phyloP scores from a whole-genome alignment of 495 filamentous ascomycete genomes.

The Penicillium herquei region DNA sequence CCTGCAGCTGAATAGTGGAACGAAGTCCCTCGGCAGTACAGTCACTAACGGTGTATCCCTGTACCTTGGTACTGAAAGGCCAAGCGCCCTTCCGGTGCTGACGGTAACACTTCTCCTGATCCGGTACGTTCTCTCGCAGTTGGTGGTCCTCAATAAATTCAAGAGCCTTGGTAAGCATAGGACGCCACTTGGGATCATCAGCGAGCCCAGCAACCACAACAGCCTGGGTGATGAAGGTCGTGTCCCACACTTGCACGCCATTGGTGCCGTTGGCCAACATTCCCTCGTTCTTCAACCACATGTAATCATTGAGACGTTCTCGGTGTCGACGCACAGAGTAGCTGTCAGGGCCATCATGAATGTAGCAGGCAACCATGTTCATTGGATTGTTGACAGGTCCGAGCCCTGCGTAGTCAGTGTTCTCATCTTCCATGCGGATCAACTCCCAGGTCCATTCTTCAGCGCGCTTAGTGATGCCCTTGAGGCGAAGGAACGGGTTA shows the following conservation, averaged over 20 bases:
- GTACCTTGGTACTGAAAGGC: slow-evolving; percentile 88
- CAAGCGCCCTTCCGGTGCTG: slow-evolving; percentile 91
- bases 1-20: slow-evolving; percentile 80
- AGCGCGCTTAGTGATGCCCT: slow-evolving; percentile 56
- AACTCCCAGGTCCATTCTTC: slow-evolving; percentile 76
- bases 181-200: slow-evolving; percentile 70
- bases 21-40: slow-evolving; percentile 91
- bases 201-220: slow-evolving; percentile 76
- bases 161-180: slow-evolving; percentile 81
- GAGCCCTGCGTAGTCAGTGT: slow-evolving; percentile 83
- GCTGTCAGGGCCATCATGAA: slow-evolving; percentile 76
- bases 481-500: slow-evolving; percentile 67
- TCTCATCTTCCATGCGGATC: slow-evolving; percentile 85
- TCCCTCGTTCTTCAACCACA: slow-evolving; percentile 91
- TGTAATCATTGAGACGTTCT: slow-evolving; percentile 77
- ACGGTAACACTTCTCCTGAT: slow-evolving; percentile 81
- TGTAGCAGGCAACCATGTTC: slow-evolving; percentile 81
- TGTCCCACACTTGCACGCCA: slow-evolving; percentile 96
- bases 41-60: slow-evolving; percentile 94
- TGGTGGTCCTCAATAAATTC: slow-evolving; percentile 90
- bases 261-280: slow-evolving; percentile 97
- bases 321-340: slow-evolving; percentile 74
- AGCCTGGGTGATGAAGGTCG: slow-evolving; percentile 81
- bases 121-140: slow-evolving; percentile 76
- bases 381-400: slow-evolving; percentile 88